A percentile compares a stretch with the other conserved stretches of the same genome.
Evolutionary conservation across 352 stramenopile genomes (phyloP).

Genomic region (Pythium diclinum): DNA sequence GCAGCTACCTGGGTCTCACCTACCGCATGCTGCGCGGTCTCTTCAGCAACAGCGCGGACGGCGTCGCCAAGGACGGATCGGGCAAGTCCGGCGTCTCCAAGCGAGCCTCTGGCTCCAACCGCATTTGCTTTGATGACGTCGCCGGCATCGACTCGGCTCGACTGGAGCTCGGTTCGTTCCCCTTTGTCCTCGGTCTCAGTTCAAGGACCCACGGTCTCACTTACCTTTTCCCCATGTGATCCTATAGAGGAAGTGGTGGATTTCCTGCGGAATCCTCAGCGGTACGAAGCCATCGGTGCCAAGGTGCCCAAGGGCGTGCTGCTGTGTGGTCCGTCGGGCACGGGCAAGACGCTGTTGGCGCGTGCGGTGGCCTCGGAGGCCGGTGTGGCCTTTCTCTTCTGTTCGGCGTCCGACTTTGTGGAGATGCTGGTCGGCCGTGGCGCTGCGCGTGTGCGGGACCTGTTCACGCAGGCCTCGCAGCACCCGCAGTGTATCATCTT

Average conservation of each 20-base stretch:
- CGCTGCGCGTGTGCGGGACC: constrained; percentile 90
- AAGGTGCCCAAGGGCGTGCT: constrained; percentile 92
- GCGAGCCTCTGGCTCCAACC: constrained; percentile 28
- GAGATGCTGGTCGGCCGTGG: constrained; percentile 96
- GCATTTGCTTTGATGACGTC: constrained; percentile 91
- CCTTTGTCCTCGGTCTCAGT: neutral
- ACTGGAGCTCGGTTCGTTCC: constrained; percentile 71
- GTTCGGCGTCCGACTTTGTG: constrained; percentile 96
- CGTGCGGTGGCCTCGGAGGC: constrained; percentile 91
- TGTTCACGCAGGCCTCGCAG: constrained; percentile 94
- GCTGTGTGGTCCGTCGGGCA: constrained; percentile 92
- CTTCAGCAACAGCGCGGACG: constrained; percentile 36
- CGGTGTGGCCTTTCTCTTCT: constrained; percentile 93
- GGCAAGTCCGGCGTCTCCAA: constrained; percentile 44
- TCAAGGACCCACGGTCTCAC: neutral
- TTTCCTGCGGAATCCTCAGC: constrained; percentile 90
- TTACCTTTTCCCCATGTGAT: neutral
- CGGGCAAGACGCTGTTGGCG: constrained; percentile 94
- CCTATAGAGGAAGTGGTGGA: constrained; percentile 90
- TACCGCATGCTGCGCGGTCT: constrained; percentile 81
- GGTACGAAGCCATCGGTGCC: constrained; percentile 92
- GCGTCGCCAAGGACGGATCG: constrained; percentile 68
- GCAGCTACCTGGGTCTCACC: constrained; percentile 76
- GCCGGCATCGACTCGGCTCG: constrained; percentile 93
- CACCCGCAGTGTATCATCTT: constrained; percentile 96